Evolutionary conservation across 257 asterid genomes (phyloP).

Genomic region (Penstemon davidsonii): DNA sequence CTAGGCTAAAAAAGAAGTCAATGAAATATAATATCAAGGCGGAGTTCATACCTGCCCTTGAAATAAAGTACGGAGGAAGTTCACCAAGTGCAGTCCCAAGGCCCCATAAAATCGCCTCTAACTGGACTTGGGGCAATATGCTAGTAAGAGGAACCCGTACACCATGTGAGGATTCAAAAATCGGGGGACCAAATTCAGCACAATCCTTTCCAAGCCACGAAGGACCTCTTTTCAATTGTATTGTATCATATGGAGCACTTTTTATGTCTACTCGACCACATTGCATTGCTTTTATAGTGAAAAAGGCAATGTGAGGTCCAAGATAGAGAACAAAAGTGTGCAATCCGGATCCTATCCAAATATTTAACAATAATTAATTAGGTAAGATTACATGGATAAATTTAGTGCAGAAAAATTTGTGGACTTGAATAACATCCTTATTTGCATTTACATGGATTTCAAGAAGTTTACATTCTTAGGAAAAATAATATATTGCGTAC

Average conservation of each 20-base stretch:
- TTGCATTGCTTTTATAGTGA: slow-evolving; percentile 79
- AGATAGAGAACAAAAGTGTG: slow-evolving; percentile 94
- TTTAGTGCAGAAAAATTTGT: no score
- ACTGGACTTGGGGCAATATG: slow-evolving; percentile 86
- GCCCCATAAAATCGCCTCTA: slow-evolving; percentile 93
- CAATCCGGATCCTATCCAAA: slow-evolving; percentile 75
- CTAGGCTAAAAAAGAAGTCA: neutral
- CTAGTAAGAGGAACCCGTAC: slow-evolving; percentile 73
- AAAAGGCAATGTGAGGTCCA: slow-evolving; percentile 91
- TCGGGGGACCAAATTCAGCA: slow-evolving; percentile 70
- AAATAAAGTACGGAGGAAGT: slow-evolving; percentile 94
- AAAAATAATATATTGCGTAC: no score
- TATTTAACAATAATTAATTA: neutral
- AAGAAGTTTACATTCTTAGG: no score
- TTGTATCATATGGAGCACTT: slow-evolving; percentile 88
- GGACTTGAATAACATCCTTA: no score
- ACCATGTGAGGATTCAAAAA: slow-evolving; percentile 58
- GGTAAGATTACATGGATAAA: no score
- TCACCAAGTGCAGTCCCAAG: slow-evolving; percentile 96
- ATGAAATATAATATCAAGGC: neutral
- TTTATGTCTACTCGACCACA: slow-evolving; percentile 93
- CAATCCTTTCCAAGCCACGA: slow-evolving; percentile 92
- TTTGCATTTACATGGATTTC: no score
- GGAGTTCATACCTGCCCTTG: slow-evolving; percentile 75
- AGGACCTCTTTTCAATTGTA: slow-evolving; percentile 64